Percentiles rank a stretch among this genome's conserved stretches.
These are phyloP conservation scores for Ophiostoma australiae DNA, from an alignment of 2,329 filamentous ascomycete species.

Conservation along the genomic window DNA sequence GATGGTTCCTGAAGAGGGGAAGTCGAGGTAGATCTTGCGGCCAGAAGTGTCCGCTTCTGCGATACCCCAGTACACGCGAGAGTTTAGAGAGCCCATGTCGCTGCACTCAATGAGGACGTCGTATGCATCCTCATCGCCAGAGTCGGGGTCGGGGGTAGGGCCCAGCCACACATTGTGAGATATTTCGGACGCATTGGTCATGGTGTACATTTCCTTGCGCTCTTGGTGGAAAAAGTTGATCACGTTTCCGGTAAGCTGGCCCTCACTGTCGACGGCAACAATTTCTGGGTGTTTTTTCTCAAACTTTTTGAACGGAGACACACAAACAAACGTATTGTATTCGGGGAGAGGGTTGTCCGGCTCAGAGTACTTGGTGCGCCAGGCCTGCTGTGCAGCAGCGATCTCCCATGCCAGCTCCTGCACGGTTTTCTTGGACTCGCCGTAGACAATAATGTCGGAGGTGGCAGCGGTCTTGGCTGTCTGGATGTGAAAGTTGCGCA, in stretches of 20 bases:
- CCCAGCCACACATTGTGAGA: constrained; percentile 86
- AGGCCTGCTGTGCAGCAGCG: constrained; percentile 69
- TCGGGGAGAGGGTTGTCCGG: constrained; percentile 40
- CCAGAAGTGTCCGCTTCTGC: constrained; percentile 46
- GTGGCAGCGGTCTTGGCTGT: constrained; percentile 79
- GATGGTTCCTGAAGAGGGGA: constrained; percentile 92
- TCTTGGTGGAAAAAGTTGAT: constrained; percentile 90
- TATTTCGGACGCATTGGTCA: constrained; percentile 87
- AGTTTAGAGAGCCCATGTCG: constrained; percentile 74
- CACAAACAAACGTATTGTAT: constrained; percentile 81
- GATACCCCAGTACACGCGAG: constrained; percentile 59
- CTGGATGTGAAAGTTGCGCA: constrained; percentile 96
- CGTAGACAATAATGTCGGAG: constrained; percentile 91
- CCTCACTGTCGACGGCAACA: constrained; percentile 68
- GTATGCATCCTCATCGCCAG: constrained; percentile 57
- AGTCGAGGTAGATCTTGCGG: constrained; percentile 57
- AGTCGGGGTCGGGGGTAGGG: constrained; percentile 68
- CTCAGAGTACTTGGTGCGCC: constrained; percentile 58
- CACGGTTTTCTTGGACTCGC: constrained; percentile 60
- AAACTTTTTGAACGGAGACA: constrained; percentile 62
- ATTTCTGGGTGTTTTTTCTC: constrained; percentile 65
- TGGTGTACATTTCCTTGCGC: constrained; percentile 83
- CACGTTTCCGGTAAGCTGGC: constrained; percentile 67
- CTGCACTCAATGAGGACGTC: constrained; percentile 86
- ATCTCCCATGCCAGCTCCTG: constrained; percentile 64